These are phyloP conservation scores for Sabuloglossum arenarium DNA, from an alignment of 495 filamentous ascomycete genomes.

Conservation along the genomic window DNA sequence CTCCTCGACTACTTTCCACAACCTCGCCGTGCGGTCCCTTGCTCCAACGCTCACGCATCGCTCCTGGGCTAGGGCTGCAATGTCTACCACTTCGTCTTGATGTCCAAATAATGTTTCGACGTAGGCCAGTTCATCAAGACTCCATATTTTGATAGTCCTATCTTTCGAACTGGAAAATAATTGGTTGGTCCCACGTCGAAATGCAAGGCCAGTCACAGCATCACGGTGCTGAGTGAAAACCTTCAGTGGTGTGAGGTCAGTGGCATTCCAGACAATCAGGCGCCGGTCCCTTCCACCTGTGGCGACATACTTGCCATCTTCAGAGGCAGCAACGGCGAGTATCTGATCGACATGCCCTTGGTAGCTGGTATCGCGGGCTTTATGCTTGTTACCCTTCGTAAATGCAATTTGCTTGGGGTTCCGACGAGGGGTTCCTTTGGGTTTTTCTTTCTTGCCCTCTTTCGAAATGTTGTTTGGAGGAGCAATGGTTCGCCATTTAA, in stretches of 20 bases:
- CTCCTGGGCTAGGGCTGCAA: conserved; percentile 66
- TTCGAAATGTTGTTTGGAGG: conserved; percentile 28
- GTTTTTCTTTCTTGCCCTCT: conserved; percentile 36
- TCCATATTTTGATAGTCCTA: conserved; percentile 78
- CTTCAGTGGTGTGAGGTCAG: conserved; percentile 49
- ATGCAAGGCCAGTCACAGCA: conserved; percentile 61
- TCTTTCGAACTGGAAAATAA: conserved; percentile 76
- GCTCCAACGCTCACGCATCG: conserved; percentile 79
- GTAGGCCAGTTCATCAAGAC: conserved; percentile 65
- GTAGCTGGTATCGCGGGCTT: conserved; percentile 37
- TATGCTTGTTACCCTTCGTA: conserved; percentile 39
- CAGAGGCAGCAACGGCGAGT: conserved; percentile 62
- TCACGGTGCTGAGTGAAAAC: conserved; percentile 88
- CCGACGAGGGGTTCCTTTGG: conserved; percentile 38
- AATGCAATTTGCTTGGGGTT: conserved; percentile 52
- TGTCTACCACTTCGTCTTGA: conserved; percentile 68
- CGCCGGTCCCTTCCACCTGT: conserved; percentile 71
- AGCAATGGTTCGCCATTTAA: conserved; percentile 60
- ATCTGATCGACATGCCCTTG: conserved; percentile 61
- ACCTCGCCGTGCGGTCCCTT: conserved; percentile 73
- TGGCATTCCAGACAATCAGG: conserved; percentile 71
- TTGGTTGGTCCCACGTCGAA: conserved; percentile 78
- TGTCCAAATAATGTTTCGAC: conserved; percentile 93
- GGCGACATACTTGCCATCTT: conserved; percentile 73
- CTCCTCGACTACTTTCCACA: conserved; percentile 96